Conservation (phyloP, 2,329 filamentous ascomycete species). For the Penicillium frequentans region DNA sequence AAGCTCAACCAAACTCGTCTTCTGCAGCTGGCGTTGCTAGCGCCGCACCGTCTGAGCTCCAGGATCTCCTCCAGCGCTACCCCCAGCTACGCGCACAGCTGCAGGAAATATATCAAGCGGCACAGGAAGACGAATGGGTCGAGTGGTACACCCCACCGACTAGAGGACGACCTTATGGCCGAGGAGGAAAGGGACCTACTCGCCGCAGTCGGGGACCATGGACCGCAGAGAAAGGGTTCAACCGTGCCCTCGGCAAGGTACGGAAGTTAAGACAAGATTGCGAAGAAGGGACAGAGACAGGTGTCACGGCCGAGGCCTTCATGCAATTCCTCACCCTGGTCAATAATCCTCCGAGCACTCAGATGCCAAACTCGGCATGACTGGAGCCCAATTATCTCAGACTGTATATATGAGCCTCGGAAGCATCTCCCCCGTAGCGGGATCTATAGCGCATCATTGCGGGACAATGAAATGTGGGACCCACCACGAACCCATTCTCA, state of each 20-base stretch:
- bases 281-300: constrained; percentile 34
- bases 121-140: constrained; percentile 43
- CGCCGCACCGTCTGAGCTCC: constrained; percentile 34
- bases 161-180: constrained; percentile 26
- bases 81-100: constrained; percentile 42
- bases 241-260: constrained; percentile 41
- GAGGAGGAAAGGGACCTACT: constrained; percentile 25
- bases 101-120: constrained; percentile 43
- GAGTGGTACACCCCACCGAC: constrained; percentile 28
- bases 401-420: not conserved
- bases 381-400: not conserved
- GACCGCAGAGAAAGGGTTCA: constrained; percentile 46
- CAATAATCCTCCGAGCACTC: not conserved
- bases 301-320: constrained; percentile 36
- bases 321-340: constrained; percentile 37
- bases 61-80: constrained; percentile 37
- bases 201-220: constrained; percentile 36
- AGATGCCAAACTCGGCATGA: not conserved
- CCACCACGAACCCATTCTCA: not conserved
- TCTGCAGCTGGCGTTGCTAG: constrained; percentile 21
- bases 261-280: constrained; percentile 38
- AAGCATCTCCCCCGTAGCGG: not conserved
- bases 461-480: constrained; percentile 8
- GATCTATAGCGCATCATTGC: constrained; percentile 3
- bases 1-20: not conserved